Evolutionary conservation across 306 rosid species (phyloP), one percentile per base, ranked within the genome.

Genomic region (Pyrus bretschneideri): DNA sequence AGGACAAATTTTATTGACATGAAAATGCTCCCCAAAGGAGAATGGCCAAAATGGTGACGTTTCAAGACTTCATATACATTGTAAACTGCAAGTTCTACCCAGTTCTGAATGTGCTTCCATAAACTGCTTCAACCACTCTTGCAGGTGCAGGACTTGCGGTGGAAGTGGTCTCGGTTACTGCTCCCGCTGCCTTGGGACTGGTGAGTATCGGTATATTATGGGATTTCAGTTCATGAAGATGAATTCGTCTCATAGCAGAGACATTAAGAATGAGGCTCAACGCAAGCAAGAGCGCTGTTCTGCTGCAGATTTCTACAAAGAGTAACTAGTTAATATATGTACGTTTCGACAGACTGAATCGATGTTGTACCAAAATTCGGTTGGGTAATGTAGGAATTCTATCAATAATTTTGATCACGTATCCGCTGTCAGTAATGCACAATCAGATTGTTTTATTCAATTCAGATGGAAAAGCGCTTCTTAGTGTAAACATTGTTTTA

Each of bases 21-120:
- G 67, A 84, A 83, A 83, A 85, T 95, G 91, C 97, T 95, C 46
- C 96, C 97, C 3, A 87, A 90, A 83, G 97, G 98, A 14, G 91
- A 95, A 79, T 95, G 98, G 98, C 98, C 98, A 38, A 85, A 85
- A 76, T 95, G 97, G 98, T 87, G 75, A 62, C 33, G n/a, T 11
- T 44, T 72, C 12, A 49, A 73, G 7, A 68, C 49, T 58, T 51
- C 3, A 11, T 63, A 14, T 9, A 11, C 15, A 23, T 45, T 38
- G 19, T 42, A 38, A 29, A 38, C 44, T 59, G 27, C 61, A 49
- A 49, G 69, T 17, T 52, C 33, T 45, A 29, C 69, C 30, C 23
- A 31, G 49, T 57, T 55, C 4, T 78, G 59, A 11, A n/a, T 31
- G 38, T n/a, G 21, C 60, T 69, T 4, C 40, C 77, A 31, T 23